Evolutionary conservation across 2,329 filamentous ascomycete genomes (phyloP).

Genomic region (Sporothrix phasma): DNA sequence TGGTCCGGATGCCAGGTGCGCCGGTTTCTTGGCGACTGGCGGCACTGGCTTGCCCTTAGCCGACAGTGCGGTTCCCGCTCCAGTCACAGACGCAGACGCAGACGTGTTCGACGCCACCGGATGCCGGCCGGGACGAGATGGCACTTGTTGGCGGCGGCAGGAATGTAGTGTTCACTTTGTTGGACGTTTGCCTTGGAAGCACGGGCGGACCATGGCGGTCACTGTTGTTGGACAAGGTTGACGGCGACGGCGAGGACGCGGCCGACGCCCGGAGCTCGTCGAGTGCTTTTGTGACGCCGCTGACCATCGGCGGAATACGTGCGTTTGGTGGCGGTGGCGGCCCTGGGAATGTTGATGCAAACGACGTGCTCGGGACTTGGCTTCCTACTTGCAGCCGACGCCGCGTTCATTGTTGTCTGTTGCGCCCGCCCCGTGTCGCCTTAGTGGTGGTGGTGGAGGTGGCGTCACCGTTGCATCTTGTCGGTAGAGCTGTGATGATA

Average conservation of each 20-base stretch:
- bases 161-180: background rate
- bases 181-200: background rate
- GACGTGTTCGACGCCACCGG: slow-evolving; percentile 28
- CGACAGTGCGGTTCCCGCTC: background rate
- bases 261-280: slow-evolving; percentile 13
- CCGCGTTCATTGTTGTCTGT: slow-evolving; percentile 1
- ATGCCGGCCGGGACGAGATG: slow-evolving; percentile 18
- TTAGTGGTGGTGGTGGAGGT: slow-evolving; percentile 32
- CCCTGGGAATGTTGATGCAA: slow-evolving; percentile 32
- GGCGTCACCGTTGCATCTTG: slow-evolving; percentile 22
- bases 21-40: slow-evolving; percentile 54
- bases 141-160: background rate
- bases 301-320: slow-evolving; percentile 2
- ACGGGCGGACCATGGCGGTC: background rate
- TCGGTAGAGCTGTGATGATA: slow-evolving; percentile 7
- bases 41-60: slow-evolving; percentile 35
- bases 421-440: slow-evolving; percentile 15
- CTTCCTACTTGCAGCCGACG: slow-evolving; percentile 13
- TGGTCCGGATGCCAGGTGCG: slow-evolving; percentile 35
- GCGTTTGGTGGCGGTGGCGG: background rate
- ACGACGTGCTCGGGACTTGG: slow-evolving; percentile 19
- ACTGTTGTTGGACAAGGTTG: background rate
- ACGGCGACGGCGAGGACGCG: slow-evolving; percentile 1
- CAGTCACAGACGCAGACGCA: slow-evolving; percentile 19
- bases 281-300: slow-evolving; percentile 15